These are phyloP conservation scores for Capsicum chinense DNA, from an alignment of 257 asterid species.

Conservation along the genomic window DNA sequence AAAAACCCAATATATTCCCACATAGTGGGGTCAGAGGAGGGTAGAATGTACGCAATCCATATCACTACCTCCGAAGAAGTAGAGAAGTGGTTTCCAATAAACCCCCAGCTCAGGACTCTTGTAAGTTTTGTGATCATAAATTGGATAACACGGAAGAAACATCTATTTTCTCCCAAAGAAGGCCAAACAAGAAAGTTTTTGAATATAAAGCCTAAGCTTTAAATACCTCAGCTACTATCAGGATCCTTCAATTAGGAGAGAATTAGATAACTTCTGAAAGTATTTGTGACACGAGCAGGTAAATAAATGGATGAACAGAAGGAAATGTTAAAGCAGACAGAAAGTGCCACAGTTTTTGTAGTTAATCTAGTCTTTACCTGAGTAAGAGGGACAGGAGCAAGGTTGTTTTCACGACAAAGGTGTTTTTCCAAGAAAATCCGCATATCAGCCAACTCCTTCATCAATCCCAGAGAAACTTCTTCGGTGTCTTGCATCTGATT, in stretches of 20 bases:
- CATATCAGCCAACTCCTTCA: slow-evolving; percentile 62
- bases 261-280: background rate
- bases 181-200: background rate
- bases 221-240: background rate
- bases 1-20: too few relatives aligned
- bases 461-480: slow-evolving; percentile 66
- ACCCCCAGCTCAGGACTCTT: too few relatives aligned
- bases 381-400: slow-evolving; percentile 37
- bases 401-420: slow-evolving; percentile 37
- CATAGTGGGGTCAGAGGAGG: too few relatives aligned
- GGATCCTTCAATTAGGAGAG: background rate
- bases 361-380: slow-evolving; percentile 40
- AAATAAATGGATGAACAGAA: background rate
- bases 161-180: background rate
- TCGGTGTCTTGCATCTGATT: slow-evolving; percentile 83
- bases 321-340: background rate
- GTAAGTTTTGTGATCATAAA: background rate
- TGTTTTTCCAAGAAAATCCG: slow-evolving; percentile 61
- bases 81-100: too few relatives aligned
- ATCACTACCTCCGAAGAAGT: too few relatives aligned
- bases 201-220: background rate
- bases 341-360: too few relatives aligned
- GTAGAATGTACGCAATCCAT: too few relatives aligned
- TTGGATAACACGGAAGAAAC: background rate
- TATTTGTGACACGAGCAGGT: background rate